These are phyloP conservation scores for Melaleuca quinquenervia DNA, from an alignment of 345 rosid genomes.

Conservation along the genomic window DNA sequence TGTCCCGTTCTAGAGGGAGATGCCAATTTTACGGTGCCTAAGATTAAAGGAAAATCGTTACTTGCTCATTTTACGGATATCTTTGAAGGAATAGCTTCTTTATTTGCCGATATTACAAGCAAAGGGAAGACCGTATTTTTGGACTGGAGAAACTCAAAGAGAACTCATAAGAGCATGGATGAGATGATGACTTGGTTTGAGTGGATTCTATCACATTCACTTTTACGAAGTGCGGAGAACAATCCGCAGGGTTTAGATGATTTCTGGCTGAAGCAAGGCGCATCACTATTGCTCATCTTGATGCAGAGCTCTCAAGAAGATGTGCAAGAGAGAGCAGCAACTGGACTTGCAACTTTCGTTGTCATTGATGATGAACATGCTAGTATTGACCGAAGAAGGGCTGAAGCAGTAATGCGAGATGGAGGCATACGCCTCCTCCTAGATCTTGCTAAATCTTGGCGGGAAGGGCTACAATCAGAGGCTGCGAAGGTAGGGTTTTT, in stretches of 20 bases:
- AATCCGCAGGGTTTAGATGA: slow-evolving; percentile 59
- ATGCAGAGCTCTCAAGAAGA: slow-evolving; percentile 81
- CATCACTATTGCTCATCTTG: slow-evolving; percentile 49
- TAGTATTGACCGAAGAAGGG: slow-evolving; percentile 72
- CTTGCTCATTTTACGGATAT: slow-evolving; percentile 44
- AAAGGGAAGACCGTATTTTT: slow-evolving; percentile 38
- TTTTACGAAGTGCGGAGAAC: slow-evolving; percentile 61
- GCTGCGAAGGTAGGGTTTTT: slow-evolving; percentile 58
- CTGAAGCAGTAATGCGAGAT: slow-evolving; percentile 75
- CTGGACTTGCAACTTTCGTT: slow-evolving; percentile 85
- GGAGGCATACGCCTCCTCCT: slow-evolving; percentile 72
- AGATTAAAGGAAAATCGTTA: slow-evolving; percentile 51
- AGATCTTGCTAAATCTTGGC: slow-evolving; percentile 74
- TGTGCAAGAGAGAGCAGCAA: slow-evolving; percentile 85
- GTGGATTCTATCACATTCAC: slow-evolving; percentile 67
- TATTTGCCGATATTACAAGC: slow-evolving; percentile 39
- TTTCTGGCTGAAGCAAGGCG: slow-evolving; percentile 88
- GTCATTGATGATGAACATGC: slow-evolving; percentile 79
- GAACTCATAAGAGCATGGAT: slow-evolving; percentile 25
- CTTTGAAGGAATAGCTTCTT: slow-evolving; percentile 44
- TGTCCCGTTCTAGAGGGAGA: slow-evolving; percentile 57
- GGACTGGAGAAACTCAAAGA: slow-evolving; percentile 42
- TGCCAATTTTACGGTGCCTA: slow-evolving; percentile 24
- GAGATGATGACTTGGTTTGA: slow-evolving; percentile 69
- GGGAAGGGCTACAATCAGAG: slow-evolving; percentile 81